phyloP scores from a whole-genome alignment of 2,329 filamentous ascomycete genomes.

The Colletotrichum sublineola region DNA sequence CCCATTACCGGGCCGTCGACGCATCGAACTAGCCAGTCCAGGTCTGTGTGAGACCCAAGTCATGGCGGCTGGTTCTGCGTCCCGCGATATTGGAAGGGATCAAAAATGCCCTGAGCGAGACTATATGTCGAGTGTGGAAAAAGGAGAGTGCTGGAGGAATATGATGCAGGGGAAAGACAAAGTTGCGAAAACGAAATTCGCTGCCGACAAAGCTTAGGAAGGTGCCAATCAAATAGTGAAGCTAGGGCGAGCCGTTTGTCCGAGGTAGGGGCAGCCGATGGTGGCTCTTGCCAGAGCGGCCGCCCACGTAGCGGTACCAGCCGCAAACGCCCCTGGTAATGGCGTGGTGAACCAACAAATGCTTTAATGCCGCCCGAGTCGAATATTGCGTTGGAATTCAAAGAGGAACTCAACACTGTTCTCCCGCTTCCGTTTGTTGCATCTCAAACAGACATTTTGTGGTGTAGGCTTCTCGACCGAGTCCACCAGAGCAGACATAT shows the following conservation, averaged over 20 bases:
- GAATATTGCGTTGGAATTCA: slow-evolving; percentile 24
- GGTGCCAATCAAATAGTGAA: neutral
- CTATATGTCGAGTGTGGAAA: neutral
- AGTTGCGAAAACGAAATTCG: neutral
- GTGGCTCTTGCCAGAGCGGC: slow-evolving; percentile 15
- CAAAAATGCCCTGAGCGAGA: neutral
- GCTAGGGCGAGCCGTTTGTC: neutral
- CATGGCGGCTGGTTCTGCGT: neutral
- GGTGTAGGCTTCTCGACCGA: neutral
- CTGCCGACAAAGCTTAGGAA: neutral
- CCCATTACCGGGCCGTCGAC: slow-evolving; percentile 1
- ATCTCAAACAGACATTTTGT: neutral
- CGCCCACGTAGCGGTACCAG: slow-evolving; percentile 16
- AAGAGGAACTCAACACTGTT: slow-evolving; percentile 27
- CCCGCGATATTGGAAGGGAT: neutral
- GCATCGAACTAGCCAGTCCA: neutral
- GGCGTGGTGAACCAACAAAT: neutral
- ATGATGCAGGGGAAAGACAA: neutral
- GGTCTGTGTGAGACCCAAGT: slow-evolving; percentile 8
- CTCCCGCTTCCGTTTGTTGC: slow-evolving; percentile 29
- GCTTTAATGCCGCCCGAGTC: slow-evolving; percentile 2
- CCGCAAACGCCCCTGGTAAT: neutral
- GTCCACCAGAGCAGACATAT: neutral
- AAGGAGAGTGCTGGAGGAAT: neutral
- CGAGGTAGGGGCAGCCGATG: slow-evolving; percentile 16